Conservation (phyloP, 2,329 filamentous ascomycete genomes). For the Juglanconis oblonga region DNA sequence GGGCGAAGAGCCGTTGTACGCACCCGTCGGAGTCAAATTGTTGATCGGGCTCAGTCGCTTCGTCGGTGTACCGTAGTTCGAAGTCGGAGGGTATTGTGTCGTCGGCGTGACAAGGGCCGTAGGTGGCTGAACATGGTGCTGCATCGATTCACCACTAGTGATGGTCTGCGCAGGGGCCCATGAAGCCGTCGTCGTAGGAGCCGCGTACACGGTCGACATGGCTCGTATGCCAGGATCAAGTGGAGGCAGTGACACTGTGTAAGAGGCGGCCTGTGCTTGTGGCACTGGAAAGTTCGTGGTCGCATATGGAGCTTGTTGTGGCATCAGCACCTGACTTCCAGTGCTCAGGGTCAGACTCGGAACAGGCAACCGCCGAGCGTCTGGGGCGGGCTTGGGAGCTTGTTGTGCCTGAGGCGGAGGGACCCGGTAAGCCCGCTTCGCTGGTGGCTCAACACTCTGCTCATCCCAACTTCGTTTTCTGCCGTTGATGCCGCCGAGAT, state of each 20-base stretch:
- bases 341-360: slow-evolving; percentile 70
- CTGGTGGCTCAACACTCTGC: slow-evolving; percentile 50
- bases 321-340: slow-evolving; percentile 24
- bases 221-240: slow-evolving; percentile 61
- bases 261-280: slow-evolving; percentile 23
- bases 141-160: slow-evolving; percentile 25
- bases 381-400: slow-evolving; percentile 26
- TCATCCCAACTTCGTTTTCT: slow-evolving; percentile 52
- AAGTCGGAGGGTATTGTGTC: slow-evolving; percentile 24
- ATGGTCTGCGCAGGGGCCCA: slow-evolving; percentile 36
- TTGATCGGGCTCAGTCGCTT: slow-evolving; percentile 53
- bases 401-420: slow-evolving; percentile 21
- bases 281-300: slow-evolving; percentile 32
- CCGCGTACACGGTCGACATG: slow-evolving; percentile 74
- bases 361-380: slow-evolving; percentile 56
- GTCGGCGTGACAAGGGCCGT: slow-evolving; percentile 29
- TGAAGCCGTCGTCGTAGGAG: slow-evolving; percentile 38
- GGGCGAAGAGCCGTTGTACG: slow-evolving; percentile 65
- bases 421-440: slow-evolving; percentile 45
- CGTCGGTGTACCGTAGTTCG: slow-evolving; percentile 42
- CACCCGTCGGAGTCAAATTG: slow-evolving; percentile 33
- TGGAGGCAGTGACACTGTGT: slow-evolving; percentile 58
- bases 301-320: slow-evolving; percentile 30
- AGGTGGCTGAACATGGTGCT: slow-evolving; percentile 28
- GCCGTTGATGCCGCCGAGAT: slow-evolving; percentile 27